phyloP scores from a whole-genome alignment of 768 basidiomycete species.

The Tephrocybe sp. region DNA sequence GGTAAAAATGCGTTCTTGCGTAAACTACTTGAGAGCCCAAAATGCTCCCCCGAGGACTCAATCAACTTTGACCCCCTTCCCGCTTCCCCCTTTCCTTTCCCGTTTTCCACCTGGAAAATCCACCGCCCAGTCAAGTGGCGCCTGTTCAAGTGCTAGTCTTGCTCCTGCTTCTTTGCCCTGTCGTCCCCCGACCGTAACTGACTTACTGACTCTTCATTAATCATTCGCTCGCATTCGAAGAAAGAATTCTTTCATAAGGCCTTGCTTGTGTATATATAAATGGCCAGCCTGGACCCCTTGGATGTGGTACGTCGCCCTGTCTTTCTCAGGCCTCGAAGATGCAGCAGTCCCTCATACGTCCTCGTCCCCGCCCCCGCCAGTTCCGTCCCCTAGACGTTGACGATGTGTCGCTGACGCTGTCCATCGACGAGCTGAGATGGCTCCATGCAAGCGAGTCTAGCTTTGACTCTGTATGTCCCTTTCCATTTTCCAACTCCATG shows the following conservation, averaged over 20 bases:
- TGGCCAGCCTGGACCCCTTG: background rate
- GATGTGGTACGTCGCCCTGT: background rate
- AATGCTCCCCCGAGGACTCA: conserved; percentile 5
- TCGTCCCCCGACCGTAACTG: background rate
- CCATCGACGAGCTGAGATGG: conserved; percentile 49
- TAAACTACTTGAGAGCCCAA: conserved; percentile 10
- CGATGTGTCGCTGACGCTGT: conserved; percentile 30
- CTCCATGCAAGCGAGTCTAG: conserved; percentile 36
- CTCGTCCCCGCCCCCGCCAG: background rate
- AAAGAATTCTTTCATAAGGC: background rate
- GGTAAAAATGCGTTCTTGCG: conserved; percentile 28
- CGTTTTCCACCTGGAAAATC: conserved; percentile 12
- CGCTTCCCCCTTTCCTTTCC: conserved; percentile 5
- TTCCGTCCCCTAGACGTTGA: conserved; percentile 11
- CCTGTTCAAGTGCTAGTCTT: conserved; percentile 1
- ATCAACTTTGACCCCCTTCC: background rate
- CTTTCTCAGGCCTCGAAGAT: background rate
- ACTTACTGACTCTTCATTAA: background rate
- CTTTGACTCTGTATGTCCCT: conserved; percentile 10
- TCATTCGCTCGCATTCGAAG: background rate
- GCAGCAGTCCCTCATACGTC: conserved; percentile 3
- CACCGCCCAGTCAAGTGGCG: background rate
- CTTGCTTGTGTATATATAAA: too few relatives aligned
- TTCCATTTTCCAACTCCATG: background rate
- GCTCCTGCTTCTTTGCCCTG: conserved; percentile 8